Evolutionary conservation across 495 filamentous ascomycete genomes (phyloP), one percentile per base, ranked within the genome.

Genomic region (Annulohypoxylon moriforme): DNA sequence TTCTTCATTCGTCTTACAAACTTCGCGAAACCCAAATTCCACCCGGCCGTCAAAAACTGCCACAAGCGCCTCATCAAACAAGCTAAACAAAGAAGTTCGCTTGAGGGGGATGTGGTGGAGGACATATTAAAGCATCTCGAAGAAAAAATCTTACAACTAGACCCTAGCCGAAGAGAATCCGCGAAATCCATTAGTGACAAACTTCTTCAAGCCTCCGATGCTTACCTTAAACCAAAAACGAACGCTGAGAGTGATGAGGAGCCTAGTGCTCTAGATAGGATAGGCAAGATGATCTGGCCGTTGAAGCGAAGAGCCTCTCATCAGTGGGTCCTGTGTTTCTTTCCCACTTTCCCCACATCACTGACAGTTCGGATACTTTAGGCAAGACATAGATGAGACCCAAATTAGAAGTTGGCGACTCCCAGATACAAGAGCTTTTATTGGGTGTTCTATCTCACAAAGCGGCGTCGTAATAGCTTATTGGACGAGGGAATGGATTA

Each of bases 401-500:
- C 31, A 50, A 31, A 20, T 59, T 14, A 42, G 60, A 38, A 55
- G 27, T 5, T 76, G 69, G 69, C 22, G 20, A 11, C 18, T 72
- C 27, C 58, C 68, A 5, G 27, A 60, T 22, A 10, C 61, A 40
- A 71, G 73, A 27, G 42, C 62, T 10, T 64, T 74, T 44, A 74
- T 70, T 36, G 76, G 74, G 14, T 81, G 75, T 25, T 75, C 72
- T 13, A 76, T 80, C 34, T 77, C 79, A 0, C 73, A 68, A 2
- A 67, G 67, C 18, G 73, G 69, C 8, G 55, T 67, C 13, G 40
- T 76, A 8, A 67, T 81, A 44, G 78, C 75, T 13, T 77, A 78
- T 60, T 81, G 79, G 79, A 77, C 67, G 8, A 71, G 76, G 16
- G 67, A 29, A 9, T 69, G 72, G 20, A 75, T 81, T 11, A 67